These are phyloP conservation scores for Oenanthe javanica DNA, from an alignment of 140 eudicot genomes.

Conservation along the genomic window DNA sequence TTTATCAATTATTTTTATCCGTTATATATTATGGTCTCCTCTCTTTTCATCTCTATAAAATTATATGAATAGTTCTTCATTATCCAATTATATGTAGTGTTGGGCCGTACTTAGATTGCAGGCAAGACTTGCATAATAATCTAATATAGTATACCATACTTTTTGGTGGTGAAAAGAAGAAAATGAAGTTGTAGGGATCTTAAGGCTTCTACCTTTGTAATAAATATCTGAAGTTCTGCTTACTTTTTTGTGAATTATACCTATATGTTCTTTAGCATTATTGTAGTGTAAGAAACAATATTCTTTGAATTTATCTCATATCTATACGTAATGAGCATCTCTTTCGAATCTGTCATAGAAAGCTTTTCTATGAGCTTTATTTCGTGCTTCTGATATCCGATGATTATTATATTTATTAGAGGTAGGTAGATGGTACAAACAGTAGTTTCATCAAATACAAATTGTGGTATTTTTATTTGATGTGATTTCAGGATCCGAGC, in stretches of 20 bases:
- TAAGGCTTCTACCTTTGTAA: neutral
- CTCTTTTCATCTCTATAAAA: neutral
- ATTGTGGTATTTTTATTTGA: slow-evolving; percentile 83
- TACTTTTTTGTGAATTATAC: neutral
- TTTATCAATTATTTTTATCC: neutral
- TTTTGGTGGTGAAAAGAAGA: neutral
- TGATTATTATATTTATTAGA: slow-evolving; percentile 18
- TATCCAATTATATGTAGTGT: neutral
- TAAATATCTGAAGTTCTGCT: neutral
- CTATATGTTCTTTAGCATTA: neutral
- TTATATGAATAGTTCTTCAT: neutral
- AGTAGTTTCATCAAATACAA: slow-evolving; percentile 90
- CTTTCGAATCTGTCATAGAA: neutral
- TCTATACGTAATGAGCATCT: neutral
- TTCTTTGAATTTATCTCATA: neutral
- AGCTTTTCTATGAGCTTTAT: neutral
- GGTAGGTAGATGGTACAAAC: slow-evolving; percentile 92
- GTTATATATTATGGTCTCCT: neutral
- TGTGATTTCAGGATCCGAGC: slow-evolving; percentile 41
- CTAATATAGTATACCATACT: neutral
- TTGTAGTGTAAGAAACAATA: neutral
- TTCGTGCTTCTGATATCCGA: neutral
- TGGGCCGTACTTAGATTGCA: neutral
- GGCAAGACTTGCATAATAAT: neutral
- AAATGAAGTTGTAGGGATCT: neutral